These are phyloP conservation scores for Cyberlindnera euphorbiae DNA, from an alignment of 805 yeast species.

Conservation along the genomic window DNA sequence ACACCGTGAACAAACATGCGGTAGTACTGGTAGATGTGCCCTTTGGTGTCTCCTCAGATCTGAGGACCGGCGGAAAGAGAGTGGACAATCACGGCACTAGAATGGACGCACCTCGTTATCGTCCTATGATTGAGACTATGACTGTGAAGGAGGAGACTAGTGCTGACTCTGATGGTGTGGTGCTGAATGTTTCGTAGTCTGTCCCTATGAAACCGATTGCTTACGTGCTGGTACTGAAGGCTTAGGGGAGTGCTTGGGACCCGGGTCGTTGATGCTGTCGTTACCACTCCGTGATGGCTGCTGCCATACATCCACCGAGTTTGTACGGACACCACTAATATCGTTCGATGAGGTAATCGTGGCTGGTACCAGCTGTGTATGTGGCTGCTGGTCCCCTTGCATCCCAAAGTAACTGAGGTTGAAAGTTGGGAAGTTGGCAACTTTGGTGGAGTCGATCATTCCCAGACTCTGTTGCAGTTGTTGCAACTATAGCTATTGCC, in stretches of 20 bases:
- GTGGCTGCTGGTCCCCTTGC: not conserved
- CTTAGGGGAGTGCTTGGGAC: constrained; percentile 4
- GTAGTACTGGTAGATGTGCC: constrained; percentile 66
- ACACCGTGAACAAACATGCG: constrained; percentile 70
- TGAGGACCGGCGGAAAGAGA: constrained; percentile 61
- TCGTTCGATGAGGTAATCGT: too few relatives aligned
- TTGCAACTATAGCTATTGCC: constrained; percentile 1
- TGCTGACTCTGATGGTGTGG: not conserved
- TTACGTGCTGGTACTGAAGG: too few relatives aligned
- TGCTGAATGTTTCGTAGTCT: not conserved
- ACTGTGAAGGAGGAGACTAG: constrained; percentile 1
- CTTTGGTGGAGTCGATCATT: constrained; percentile 13
- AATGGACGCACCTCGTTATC: constrained; percentile 35
- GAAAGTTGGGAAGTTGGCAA: constrained; percentile 24
- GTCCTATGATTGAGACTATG: constrained; percentile 2
- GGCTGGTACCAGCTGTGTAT: not conserved
- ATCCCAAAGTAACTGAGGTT: constrained; percentile 25
- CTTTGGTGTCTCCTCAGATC: constrained; percentile 74
- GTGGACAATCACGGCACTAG: constrained; percentile 54
- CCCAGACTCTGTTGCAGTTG: constrained; percentile 1
- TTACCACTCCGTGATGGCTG: not conserved
- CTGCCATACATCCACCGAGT: not conserved
- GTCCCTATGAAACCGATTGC: too few relatives aligned
- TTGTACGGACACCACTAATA: too few relatives aligned
- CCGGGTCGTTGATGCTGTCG: constrained; percentile 5